Evolutionary conservation across 208 protist species (phyloP).

Genomic region (Trypanosomatidae sp.): DNA sequence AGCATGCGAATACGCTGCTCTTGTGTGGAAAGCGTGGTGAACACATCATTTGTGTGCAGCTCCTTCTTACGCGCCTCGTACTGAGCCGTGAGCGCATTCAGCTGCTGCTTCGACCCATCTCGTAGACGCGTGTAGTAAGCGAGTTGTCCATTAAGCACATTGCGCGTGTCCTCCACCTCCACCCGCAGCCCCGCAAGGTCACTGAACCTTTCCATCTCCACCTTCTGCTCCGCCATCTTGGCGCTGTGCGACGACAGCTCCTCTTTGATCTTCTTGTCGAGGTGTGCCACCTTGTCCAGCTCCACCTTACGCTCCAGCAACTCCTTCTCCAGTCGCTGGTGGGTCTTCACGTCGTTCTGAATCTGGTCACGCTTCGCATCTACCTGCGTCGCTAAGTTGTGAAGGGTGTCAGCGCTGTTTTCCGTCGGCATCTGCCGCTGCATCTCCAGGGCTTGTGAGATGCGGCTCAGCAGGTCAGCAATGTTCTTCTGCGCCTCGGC

Average conservation of each 20-base stretch:
- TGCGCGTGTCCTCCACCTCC: slow-evolving; percentile 64
- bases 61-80: slow-evolving; percentile 56
- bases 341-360: slow-evolving; percentile 77
- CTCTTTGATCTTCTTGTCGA: slow-evolving; percentile 89
- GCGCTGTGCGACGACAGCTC: slow-evolving; percentile 77
- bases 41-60: slow-evolving; percentile 56
- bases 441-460: slow-evolving; percentile 78
- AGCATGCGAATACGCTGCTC: slow-evolving; percentile 86
- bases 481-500: slow-evolving; percentile 61
- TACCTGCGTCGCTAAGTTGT: slow-evolving; percentile 80
- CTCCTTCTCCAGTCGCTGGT: slow-evolving; percentile 88
- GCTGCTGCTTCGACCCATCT: slow-evolving; percentile 71
- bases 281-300: slow-evolving; percentile 85
- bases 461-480: slow-evolving; percentile 64
- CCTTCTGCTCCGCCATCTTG: slow-evolving; percentile 79
- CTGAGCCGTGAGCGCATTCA: slow-evolving; percentile 56
- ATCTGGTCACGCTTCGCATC: slow-evolving; percentile 79
- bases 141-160: slow-evolving; percentile 50
- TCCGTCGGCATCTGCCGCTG: slow-evolving; percentile 79
- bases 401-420: slow-evolving; percentile 49
- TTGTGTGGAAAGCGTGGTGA: slow-evolving; percentile 58
- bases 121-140: slow-evolving; percentile 59
- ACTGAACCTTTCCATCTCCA: slow-evolving; percentile 77
- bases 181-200: slow-evolving; percentile 72
- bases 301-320: slow-evolving; percentile 87